These are phyloP conservation scores for Leccinum subgranulosum DNA, from an alignment of 768 basidiomycete genomes.

Conservation along the genomic window DNA sequence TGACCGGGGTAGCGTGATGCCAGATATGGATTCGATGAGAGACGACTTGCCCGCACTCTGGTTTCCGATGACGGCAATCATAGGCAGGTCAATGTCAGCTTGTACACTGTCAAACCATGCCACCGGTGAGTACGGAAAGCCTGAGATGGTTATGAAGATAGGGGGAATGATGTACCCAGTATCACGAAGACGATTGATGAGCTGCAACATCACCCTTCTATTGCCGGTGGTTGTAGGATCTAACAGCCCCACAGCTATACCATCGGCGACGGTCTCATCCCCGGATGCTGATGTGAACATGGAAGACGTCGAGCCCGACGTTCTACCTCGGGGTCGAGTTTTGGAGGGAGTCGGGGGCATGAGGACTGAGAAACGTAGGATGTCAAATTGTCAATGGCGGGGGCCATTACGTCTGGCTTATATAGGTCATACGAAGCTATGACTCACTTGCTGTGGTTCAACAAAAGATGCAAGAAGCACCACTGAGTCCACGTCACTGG, in stretches of 20 bases:
- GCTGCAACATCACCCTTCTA: constrained; percentile 52
- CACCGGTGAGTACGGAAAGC: not conserved
- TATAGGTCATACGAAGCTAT: constrained; percentile 10
- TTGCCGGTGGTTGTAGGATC: constrained; percentile 40
- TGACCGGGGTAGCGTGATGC: constrained; percentile 65
- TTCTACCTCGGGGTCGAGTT: not conserved
- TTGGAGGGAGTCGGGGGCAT: not conserved
- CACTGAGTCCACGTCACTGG: not conserved
- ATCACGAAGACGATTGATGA: constrained; percentile 56
- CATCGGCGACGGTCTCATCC: not conserved
- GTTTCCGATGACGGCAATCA: constrained; percentile 68
- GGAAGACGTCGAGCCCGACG: not conserved
- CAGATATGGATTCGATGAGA: constrained; percentile 73
- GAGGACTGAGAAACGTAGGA: not conserved
- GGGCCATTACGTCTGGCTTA: not conserved
- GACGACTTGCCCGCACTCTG: constrained; percentile 79
- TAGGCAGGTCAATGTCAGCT: constrained; percentile 67
- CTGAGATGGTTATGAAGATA: not conserved
- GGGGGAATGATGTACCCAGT: constrained; percentile 47
- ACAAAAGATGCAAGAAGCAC: not conserved
- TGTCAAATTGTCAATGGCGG: not conserved
- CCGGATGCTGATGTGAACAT: not conserved
- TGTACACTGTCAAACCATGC: constrained; percentile 45
- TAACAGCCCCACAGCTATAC: constrained; percentile 48
- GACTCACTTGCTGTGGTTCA: constrained; percentile 2